A percentile compares a stretch with the other conserved stretches of the same genome.
Evolutionary conservation across 148 eudicot genomes (phyloP).

Genomic region (Rhododendron mucronatum): DNA sequence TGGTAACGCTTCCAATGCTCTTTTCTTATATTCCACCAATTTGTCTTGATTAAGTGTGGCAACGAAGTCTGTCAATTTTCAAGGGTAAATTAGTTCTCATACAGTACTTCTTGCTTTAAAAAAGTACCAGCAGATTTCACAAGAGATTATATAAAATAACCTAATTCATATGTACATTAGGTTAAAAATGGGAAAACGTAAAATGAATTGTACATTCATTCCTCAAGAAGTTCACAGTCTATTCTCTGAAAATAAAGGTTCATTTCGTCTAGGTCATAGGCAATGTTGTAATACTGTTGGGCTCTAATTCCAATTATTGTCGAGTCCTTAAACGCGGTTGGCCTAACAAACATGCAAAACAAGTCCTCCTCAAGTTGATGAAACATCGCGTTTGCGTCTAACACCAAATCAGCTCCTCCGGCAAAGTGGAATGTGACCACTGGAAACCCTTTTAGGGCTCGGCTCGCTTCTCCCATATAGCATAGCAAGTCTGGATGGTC

Average conservation of each 20-base stretch:
- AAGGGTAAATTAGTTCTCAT: background rate
- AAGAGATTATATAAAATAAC: background rate
- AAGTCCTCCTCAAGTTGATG: background rate
- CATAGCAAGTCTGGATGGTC: background rate
- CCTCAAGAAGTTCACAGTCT: constrained; percentile 24
- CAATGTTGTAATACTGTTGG: constrained; percentile 29
- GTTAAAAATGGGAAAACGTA: background rate
- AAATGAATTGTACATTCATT: background rate
- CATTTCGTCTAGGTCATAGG: constrained; percentile 15
- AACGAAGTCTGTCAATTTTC: background rate
- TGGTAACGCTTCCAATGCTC: too few species aligned
- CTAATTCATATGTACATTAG: background rate
- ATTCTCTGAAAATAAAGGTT: constrained; percentile 18
- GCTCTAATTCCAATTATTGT: constrained; percentile 22
- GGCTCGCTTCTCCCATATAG: constrained; percentile 14
- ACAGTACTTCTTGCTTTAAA: background rate
- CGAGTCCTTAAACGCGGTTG: background rate
- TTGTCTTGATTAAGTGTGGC: too few species aligned
- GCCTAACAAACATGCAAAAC: constrained; percentile 18
- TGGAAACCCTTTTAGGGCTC: constrained; percentile 23
- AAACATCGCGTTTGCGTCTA: constrained; percentile 15
- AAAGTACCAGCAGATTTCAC: background rate
- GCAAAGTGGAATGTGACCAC: constrained; percentile 23
- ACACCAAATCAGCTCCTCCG: constrained; percentile 18
- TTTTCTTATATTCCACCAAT: too few species aligned